Conservation (phyloP, 148 eudicot species). For the Silene latifolia region DNA sequence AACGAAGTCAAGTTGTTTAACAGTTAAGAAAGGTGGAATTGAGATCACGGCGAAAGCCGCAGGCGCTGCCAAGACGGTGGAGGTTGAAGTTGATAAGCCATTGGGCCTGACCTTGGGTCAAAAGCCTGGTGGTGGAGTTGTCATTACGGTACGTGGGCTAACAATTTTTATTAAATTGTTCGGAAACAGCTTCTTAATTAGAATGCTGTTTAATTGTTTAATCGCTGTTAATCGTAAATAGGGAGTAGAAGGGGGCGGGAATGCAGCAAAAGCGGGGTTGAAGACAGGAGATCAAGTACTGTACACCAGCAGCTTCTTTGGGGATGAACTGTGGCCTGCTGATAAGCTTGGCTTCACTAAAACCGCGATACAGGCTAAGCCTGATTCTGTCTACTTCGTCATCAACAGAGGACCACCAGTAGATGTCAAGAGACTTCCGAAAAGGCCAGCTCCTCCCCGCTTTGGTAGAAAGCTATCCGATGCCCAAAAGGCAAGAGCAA, state of each 20-base stretch:
- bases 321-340: slow-evolving; percentile 96
- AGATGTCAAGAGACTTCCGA: slow-evolving; percentile 82
- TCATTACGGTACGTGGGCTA: slow-evolving; percentile 53
- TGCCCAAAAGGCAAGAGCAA: slow-evolving; percentile 85
- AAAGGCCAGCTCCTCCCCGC: slow-evolving; percentile 95
- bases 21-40: slow-evolving; percentile 32
- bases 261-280: slow-evolving; percentile 90
- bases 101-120: slow-evolving; percentile 71
- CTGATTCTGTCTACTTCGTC: slow-evolving; percentile 93
- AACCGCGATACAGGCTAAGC: slow-evolving; percentile 94
- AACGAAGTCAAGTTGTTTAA: slow-evolving; percentile 2
- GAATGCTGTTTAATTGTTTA: background rate
- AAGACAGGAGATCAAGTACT: slow-evolving; percentile 89
- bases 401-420: slow-evolving; percentile 84
- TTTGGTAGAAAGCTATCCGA: slow-evolving; percentile 86
- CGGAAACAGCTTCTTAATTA: no score
- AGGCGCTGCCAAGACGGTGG: slow-evolving; percentile 72
- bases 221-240: slow-evolving; percentile 13
- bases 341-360: slow-evolving; percentile 90
- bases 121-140: slow-evolving; percentile 76
- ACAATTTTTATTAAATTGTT: no score
- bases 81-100: slow-evolving; percentile 84
- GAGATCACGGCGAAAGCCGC: slow-evolving; percentile 67
- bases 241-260: slow-evolving; percentile 91
- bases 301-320: slow-evolving; percentile 97